phyloP scores from a whole-genome alignment of 2,329 filamentous ascomycete species.

The Claviceps sp. region DNA sequence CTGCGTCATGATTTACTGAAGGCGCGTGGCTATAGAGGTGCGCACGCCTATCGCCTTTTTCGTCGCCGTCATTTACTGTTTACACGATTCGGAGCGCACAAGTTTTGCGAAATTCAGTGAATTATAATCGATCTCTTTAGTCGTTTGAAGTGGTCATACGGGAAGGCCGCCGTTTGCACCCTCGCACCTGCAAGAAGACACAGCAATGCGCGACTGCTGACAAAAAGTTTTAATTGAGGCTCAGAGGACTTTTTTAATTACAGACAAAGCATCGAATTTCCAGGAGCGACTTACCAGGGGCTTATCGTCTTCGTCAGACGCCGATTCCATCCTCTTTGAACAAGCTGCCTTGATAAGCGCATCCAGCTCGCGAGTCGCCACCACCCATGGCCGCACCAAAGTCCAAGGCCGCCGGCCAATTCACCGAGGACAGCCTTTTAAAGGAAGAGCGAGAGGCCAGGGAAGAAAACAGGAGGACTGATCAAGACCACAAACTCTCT shows the following conservation, averaged over 20 bases:
- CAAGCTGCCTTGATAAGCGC: conserved; percentile 20
- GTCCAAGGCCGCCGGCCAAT: conserved; percentile 7
- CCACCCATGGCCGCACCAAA: conserved; percentile 13
- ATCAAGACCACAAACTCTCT: conserved; percentile 30
- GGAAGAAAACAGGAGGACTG: conserved; percentile 30
- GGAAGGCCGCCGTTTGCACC: too few relatives aligned
- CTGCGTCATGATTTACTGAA: conserved; percentile 13
- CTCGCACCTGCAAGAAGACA: too few relatives aligned
- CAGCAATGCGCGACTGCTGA: not conserved
- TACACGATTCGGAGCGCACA: too few relatives aligned
- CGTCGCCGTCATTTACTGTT: not conserved
- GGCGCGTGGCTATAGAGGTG: conserved; percentile 3
- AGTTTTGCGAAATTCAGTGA: too few relatives aligned
- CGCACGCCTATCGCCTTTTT: not conserved
- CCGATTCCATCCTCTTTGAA: conserved; percentile 17
- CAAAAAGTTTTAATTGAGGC: not conserved
- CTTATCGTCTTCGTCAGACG: conserved; percentile 17
- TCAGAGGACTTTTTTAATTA: not conserved
- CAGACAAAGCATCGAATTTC: not conserved
- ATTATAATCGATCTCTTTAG: too few relatives aligned
- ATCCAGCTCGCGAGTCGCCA: conserved; percentile 20
- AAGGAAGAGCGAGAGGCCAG: conserved; percentile 24
- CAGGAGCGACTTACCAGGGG: conserved; percentile 13
- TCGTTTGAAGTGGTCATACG: too few relatives aligned
- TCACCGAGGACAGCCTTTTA: conserved; percentile 16